Conservation (phyloP, 352 stramenopile species). For the Phytophthora tentaculata region DNA sequence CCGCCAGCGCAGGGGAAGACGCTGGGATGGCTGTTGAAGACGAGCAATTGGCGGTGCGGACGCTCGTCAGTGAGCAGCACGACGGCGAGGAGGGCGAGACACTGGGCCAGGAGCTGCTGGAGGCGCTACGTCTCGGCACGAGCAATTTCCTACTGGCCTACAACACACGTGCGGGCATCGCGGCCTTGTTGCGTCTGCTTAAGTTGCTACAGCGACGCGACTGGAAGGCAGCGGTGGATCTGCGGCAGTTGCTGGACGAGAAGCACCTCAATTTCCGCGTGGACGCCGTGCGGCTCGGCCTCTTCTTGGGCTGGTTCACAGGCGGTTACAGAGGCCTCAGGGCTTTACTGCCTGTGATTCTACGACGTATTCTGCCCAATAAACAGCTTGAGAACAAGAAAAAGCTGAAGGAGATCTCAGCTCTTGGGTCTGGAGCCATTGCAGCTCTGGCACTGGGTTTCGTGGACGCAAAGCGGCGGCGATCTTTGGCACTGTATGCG, state of each 20-base stretch:
- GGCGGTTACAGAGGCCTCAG: conserved; percentile 73
- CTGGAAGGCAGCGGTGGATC: conserved; percentile 54
- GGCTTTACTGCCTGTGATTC: conserved; percentile 56
- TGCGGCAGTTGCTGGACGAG: conserved; percentile 76
- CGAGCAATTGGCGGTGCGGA: conserved; percentile 30
- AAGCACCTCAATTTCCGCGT: conserved; percentile 81
- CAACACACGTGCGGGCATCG: conserved; percentile 86
- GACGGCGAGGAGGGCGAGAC: conserved; percentile 33
- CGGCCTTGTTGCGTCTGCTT: conserved; percentile 72
- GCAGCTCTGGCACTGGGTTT: conserved; percentile 69
- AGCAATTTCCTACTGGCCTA: conserved; percentile 89
- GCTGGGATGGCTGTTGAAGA: conserved; percentile 11
- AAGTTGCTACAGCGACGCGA: conserved; percentile 67
- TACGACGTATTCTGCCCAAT: conserved; percentile 39
- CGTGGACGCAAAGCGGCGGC: conserved; percentile 69
- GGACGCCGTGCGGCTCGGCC: conserved; percentile 83
- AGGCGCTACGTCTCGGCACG: conserved; percentile 74
- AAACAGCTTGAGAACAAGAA: conserved; percentile 27
- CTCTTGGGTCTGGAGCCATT: conserved; percentile 62
- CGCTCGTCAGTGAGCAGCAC: conserved; percentile 35
- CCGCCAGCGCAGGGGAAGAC: conserved; percentile 11
- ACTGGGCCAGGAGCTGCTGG: conserved; percentile 63
- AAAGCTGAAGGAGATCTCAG: conserved; percentile 53
- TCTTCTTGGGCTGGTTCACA: conserved; percentile 89
- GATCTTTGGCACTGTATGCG: conserved; percentile 84